Base-by-base conservation (phyloP, 108 stramenopile genomes). In the Nitzschia inconspicua region DNA sequence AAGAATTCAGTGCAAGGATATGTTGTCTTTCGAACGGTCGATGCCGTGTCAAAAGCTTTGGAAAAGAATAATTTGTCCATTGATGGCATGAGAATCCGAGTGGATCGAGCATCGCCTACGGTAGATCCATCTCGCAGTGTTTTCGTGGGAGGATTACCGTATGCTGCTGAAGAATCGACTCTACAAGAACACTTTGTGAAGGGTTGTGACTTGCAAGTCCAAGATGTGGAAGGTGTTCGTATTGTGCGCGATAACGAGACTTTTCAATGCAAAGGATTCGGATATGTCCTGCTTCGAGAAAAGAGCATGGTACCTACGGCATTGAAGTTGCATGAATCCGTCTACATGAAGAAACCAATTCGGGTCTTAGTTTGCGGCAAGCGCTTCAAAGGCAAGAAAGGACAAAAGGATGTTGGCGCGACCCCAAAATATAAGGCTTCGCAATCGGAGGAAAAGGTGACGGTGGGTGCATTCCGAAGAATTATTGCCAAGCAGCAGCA, bases 231-330 rank as follows among this genome's bases (percentile, higher is more conserved):
- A 24, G 81, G 74, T 16, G 85, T 88, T 3, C 80, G 91, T 1
- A 86, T 92, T 37, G 62, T 92, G 37, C 80, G 91, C 35, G 91
- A 92, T 59, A 80, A 73, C 52, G 81, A 86, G 37, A 88, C 86
- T 0, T 72, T 69, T 37, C 73, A 78, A 52, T 92, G 86, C 50
- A 86, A 86, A 61, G 91, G 91, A 16, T 86, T 92, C 65, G 91
- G 85, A 6, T 92, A 92, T 34, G 82, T 92, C 11, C 58, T 84
- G 22, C 75, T 92, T 28, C 31, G 51, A 20, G 77, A 84, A 42
- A 82, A 80, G 26, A 72, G 63, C 22, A 41, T 76, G 47, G 80
- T 85, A 8, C 58, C 83, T 6, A 39, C 60, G 16, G 91, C 91
- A 4, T 59, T 92, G 51, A 74, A 78, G 36, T 32, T 88, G 53